Evolutionary conservation across 2,329 filamentous ascomycete genomes (phyloP).

Genomic region (Sporothrix pseudoabietina): DNA sequence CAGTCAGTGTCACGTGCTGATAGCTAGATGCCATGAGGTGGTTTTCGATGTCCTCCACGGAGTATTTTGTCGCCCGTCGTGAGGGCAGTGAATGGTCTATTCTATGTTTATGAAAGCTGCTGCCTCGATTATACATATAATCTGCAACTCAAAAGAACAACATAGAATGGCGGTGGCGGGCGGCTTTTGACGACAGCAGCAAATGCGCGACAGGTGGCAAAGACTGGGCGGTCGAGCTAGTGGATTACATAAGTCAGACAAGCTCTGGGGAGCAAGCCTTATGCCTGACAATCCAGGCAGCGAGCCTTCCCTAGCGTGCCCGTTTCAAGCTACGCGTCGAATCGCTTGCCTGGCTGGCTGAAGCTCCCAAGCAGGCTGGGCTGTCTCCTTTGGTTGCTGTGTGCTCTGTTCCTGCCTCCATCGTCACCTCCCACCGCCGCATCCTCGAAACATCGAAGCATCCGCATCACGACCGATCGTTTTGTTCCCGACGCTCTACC

Average conservation of each 20-base stretch:
- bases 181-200: not conserved
- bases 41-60: not conserved
- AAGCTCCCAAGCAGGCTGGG: conserved; percentile 38
- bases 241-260: not conserved
- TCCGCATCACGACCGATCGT: not conserved
- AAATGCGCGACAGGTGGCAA: conserved; percentile 5
- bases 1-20: conserved; percentile 4
- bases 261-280: not conserved
- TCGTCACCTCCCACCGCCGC: conserved; percentile 1
- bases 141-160: not conserved
- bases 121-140: not conserved
- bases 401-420: not conserved
- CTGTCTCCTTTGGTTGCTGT: conserved; percentile 22
- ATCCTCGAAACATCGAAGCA: not conserved
- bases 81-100: not conserved
- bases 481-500: not conserved
- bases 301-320: not conserved
- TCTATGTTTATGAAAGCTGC: not conserved
- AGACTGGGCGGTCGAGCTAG: not conserved
- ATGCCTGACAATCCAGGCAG: conserved; percentile 1
- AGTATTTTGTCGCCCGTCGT: not conserved
- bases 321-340: conserved; percentile 34
- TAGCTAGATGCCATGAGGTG: not conserved
- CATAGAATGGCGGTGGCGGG: not conserved
- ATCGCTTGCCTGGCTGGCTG: conserved; percentile 52